Evolutionary conservation across 805 yeast genomes (phyloP).

Genomic region (Torulaspora indica): DNA sequence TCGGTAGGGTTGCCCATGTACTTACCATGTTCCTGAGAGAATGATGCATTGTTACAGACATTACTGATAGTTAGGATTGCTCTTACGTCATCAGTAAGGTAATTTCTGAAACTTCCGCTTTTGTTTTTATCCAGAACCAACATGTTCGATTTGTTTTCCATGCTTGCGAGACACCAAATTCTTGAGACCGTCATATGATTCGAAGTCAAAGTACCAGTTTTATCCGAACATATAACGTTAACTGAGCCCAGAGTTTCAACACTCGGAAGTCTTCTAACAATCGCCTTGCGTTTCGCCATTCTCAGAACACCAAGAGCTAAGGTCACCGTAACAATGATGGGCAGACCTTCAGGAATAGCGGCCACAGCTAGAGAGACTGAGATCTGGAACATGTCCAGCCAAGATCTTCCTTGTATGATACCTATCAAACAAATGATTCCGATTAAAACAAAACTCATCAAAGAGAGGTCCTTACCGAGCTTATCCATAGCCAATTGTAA

Average conservation of each 20-base stretch:
- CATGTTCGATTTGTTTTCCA: constrained; percentile 38
- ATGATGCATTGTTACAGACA: constrained; percentile 70
- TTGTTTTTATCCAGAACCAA: constrained; percentile 45
- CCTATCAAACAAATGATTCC: constrained; percentile 92
- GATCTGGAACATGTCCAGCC: constrained; percentile 98
- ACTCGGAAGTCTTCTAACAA: constrained; percentile 87
- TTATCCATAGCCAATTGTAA: constrained; percentile 93
- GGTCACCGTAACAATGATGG: constrained; percentile 96
- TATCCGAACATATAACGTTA: constrained; percentile 88
- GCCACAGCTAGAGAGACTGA: constrained; percentile 98
- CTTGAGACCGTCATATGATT: constrained; percentile 88
- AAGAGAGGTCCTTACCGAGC: constrained; percentile 83
- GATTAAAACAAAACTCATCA: constrained; percentile 79
- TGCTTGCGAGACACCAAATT: constrained; percentile 67
- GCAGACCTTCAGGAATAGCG: constrained; percentile 98
- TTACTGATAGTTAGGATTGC: constrained; percentile 61
- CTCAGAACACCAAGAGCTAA: constrained; percentile 92
- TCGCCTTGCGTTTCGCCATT: constrained; percentile 93
- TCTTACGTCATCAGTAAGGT: constrained; percentile 51
- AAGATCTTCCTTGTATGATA: constrained; percentile 81
- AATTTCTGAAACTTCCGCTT: constrained; percentile 38
- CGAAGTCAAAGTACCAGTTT: constrained; percentile 85
- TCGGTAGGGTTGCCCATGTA: constrained; percentile 93
- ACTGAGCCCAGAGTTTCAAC: constrained; percentile 95
- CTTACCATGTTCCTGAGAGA: constrained; percentile 61